phyloP scores from a whole-genome alignment of 129 eudicot species.

The Centaurea solstitialis region DNA sequence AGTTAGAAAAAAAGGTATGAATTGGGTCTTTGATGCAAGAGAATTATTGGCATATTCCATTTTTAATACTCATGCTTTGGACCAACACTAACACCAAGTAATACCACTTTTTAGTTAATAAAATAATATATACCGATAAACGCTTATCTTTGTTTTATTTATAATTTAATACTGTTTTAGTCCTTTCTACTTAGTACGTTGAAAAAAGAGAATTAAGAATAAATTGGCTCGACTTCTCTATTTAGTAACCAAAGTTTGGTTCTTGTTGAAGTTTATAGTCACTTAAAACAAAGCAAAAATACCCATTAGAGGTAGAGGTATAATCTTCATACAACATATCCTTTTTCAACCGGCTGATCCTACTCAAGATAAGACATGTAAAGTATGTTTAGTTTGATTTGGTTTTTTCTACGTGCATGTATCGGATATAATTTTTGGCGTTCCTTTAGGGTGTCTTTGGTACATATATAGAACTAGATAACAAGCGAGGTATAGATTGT shows the following conservation, averaged over 20 bases:
- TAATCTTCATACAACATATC: too few species aligned
- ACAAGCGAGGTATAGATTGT: background rate
- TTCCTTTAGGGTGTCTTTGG: background rate
- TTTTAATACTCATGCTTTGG: conserved; percentile 33
- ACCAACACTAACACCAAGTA: conserved; percentile 18
- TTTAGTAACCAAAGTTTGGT: background rate
- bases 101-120: conserved; percentile 10
- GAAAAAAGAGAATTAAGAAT: background rate
- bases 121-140: conserved; percentile 1
- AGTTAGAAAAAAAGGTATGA: conserved; percentile 45
- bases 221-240: background rate
- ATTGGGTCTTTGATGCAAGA: conserved; percentile 41
- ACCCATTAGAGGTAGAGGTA: background rate
- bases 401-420: background rate
- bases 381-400: background rate
- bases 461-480: too few species aligned
- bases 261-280: background rate
- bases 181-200: background rate
- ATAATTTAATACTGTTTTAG: background rate
- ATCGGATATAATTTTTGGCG: too few species aligned
- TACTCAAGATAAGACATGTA: background rate
- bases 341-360: background rate
- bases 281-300: background rate
- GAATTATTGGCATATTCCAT: conserved; percentile 71
- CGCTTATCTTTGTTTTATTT: background rate